A percentile compares a stretch with the other conserved stretches of the same genome.
Evolutionary conservation across 257 asterid genomes (phyloP).

Genomic region (Solanum clarkiae): DNA sequence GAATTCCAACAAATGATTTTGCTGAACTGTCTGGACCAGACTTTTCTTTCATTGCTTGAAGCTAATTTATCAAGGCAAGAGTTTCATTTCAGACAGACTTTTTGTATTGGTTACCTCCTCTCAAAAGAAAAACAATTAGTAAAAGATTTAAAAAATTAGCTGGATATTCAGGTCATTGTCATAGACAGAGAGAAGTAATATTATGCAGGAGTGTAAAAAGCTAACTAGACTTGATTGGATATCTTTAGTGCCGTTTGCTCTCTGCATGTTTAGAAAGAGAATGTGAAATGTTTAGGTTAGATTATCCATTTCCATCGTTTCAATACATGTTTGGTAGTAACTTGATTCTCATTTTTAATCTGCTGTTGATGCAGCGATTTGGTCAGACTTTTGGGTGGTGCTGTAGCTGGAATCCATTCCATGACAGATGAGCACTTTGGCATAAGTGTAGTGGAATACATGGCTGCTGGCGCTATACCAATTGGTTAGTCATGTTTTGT

Average conservation of each 20-base stretch:
- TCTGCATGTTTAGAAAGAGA: not conserved
- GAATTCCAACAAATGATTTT: not conserved
- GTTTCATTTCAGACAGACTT: not conserved
- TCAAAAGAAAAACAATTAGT: not conserved
- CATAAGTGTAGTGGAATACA: conserved; percentile 87
- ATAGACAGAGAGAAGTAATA: not conserved
- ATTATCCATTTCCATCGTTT: not conserved
- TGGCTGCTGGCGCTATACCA: conserved; percentile 95
- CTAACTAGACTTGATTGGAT: not conserved
- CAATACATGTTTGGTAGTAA: not conserved
- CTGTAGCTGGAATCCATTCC: conserved; percentile 79
- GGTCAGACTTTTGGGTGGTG: conserved; percentile 80
- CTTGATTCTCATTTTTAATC: not conserved
- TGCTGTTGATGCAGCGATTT: conserved; percentile 39
- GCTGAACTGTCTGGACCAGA: not conserved
- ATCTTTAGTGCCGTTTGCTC: not conserved
- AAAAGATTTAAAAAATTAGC: not conserved
- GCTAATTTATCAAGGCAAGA: not conserved
- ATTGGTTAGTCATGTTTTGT: conserved; percentile 42
- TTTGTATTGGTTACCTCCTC: not conserved
- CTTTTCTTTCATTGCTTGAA: not conserved
- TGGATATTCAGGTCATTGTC: not conserved
- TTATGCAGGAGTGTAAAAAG: not conserved
- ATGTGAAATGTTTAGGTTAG: not conserved
- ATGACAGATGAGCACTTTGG: conserved; percentile 97